Evolutionary conservation across 2,329 filamentous ascomycete species (phyloP), one percentile per base, ranked within the genome.

Genomic region (Alternaria sp.): DNA sequence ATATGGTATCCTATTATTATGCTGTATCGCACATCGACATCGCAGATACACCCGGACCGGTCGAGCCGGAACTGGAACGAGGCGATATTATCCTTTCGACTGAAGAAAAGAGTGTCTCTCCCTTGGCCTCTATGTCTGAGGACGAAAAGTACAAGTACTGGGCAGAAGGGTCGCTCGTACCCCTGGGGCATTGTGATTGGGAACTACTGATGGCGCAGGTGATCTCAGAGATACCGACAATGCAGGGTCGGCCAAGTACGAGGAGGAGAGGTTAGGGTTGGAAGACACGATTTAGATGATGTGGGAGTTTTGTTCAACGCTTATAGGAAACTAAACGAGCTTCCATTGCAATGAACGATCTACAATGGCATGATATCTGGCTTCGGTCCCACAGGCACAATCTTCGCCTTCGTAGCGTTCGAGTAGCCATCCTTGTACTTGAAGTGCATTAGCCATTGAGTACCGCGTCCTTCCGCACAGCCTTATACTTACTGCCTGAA

Each of bases 391-490:
- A 60, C 65, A 20, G 69, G 69, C 7, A 69, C 62, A 28, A 67
- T 53, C 21, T 75, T 66, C 55, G 33, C 45, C 44, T 47, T 64
- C 15, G 33, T 33, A 25, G 33, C 65, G 21, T 43, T 63, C 25
- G 63, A 26, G 21, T 71, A 70, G 3, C 65, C 68, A 6, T 26
- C 37, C 26, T 65, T 71, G 37, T 63, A 70, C 68, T 69, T 28
- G 10, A 5, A 46, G 12, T 7, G 9, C 6, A 21, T 60, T 26
- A 61, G 53, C 47, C 6, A 37, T 45, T 33, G 37, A 14, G 11
- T 18, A 30, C 25, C 10, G 3, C 53, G 5, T 44, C 10, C 20
- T 11, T 11, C 7, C 8, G 15, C 4, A 18, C 4, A 1, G 10
- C 15, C 7, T 3, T 23, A 12, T 21, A 41, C 63, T 14, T 44